Conservation (phyloP, 1,284 basidiomycete genomes). For the Ganoderma lucidum region DNA sequence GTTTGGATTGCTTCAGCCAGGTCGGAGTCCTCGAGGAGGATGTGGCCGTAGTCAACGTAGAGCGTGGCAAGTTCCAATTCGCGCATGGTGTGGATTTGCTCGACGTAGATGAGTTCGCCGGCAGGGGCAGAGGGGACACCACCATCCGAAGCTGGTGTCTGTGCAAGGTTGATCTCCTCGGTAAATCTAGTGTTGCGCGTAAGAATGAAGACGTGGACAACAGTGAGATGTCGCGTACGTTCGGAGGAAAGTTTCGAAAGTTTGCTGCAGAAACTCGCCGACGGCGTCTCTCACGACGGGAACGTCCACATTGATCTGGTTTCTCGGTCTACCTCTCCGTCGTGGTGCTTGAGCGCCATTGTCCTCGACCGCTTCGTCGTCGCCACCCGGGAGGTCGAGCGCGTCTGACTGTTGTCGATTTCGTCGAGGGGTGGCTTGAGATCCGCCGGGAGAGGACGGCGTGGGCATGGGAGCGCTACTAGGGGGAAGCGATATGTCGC, state of each 20-base stretch:
- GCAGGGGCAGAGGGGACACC: slow-evolving; percentile 62
- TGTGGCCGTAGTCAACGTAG: slow-evolving; percentile 94
- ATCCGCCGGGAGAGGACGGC: slow-evolving; percentile 52
- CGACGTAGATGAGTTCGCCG: slow-evolving; percentile 82
- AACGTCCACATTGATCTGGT: slow-evolving; percentile 68
- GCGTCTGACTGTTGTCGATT: slow-evolving; percentile 63
- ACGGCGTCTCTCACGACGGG: slow-evolving; percentile 92
- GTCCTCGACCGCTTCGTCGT: slow-evolving; percentile 55
- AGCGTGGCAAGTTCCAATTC: slow-evolving; percentile 95
- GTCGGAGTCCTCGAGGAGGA: slow-evolving; percentile 90
- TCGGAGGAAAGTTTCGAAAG: slow-evolving; percentile 91
- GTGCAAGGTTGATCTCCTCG: slow-evolving; percentile 76
- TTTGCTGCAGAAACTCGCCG: slow-evolving; percentile 91
- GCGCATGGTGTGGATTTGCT: slow-evolving; percentile 93
- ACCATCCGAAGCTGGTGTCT: slow-evolving; percentile 79
- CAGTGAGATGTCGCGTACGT: slow-evolving; percentile 61
- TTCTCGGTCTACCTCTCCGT: slow-evolving; percentile 43
- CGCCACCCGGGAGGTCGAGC: slow-evolving; percentile 66
- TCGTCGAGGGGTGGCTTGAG: slow-evolving; percentile 47
- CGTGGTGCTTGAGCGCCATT: slow-evolving; percentile 39
- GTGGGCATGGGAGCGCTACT: slow-evolving; percentile 68
- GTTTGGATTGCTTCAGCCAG: slow-evolving; percentile 92
- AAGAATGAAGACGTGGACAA: not conserved
- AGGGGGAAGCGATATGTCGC: slow-evolving; percentile 63
- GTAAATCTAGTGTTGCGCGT: slow-evolving; percentile 67